These are phyloP conservation scores for Bombardia bombarda DNA, from an alignment of 495 filamentous ascomycete genomes.

Conservation along the genomic window DNA sequence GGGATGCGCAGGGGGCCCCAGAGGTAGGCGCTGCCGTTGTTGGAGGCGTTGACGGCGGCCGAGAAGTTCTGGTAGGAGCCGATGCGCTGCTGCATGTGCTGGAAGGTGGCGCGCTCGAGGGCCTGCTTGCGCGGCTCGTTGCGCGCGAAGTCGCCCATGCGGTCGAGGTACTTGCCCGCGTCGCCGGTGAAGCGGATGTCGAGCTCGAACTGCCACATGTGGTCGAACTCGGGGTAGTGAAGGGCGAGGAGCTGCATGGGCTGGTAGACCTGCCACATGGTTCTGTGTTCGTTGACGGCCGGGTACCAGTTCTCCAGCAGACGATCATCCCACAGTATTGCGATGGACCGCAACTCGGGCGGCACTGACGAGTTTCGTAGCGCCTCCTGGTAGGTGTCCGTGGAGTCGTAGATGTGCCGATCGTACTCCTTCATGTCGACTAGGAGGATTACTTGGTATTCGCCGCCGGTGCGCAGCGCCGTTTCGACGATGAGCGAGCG, in stretches of 20 bases:
- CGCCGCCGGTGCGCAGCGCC: slow-evolving; percentile 44
- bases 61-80: slow-evolving; percentile 18
- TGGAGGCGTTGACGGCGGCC: slow-evolving; percentile 15
- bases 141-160: slow-evolving; percentile 39
- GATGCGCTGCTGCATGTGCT: slow-evolving; percentile 27
- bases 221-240: slow-evolving; percentile 50
- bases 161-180: slow-evolving; percentile 45
- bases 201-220: slow-evolving; percentile 57
- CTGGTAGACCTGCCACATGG: slow-evolving; percentile 31
- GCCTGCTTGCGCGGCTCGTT: slow-evolving; percentile 44
- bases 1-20: slow-evolving; percentile 53
- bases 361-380: slow-evolving; percentile 42
- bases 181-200: slow-evolving; percentile 51
- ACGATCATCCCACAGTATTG: slow-evolving; percentile 47
- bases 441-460: slow-evolving; percentile 52
- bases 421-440: slow-evolving; percentile 49
- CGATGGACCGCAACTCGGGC: slow-evolving; percentile 46
- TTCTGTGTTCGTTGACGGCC: slow-evolving; percentile 25
- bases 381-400: slow-evolving; percentile 40
- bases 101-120: slow-evolving; percentile 27
- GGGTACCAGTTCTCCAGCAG: slow-evolving; percentile 34
- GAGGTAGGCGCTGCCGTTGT: slow-evolving; percentile 25
- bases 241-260: slow-evolving; percentile 51
- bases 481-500: slow-evolving; percentile 51
- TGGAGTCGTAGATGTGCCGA: slow-evolving; percentile 42